These are phyloP conservation scores for Aspergillus felis DNA, from an alignment of 2,329 filamentous ascomycete genomes.

Conservation along the genomic window DNA sequence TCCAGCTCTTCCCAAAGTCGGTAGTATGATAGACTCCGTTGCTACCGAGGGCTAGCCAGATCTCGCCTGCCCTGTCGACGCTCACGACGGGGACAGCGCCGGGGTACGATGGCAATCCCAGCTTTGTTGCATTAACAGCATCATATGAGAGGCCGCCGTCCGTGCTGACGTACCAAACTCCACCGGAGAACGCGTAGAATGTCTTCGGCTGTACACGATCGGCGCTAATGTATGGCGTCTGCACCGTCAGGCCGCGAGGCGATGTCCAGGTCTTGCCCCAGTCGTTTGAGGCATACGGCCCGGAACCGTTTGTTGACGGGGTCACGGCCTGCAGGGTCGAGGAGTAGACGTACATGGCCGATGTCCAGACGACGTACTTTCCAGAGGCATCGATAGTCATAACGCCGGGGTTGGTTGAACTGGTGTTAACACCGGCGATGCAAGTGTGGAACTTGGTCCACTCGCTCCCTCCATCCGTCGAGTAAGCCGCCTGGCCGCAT, in stretches of 20 bases:
- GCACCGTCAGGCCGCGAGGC: slow-evolving; percentile 6
- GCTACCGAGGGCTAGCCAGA: slow-evolving; percentile 11
- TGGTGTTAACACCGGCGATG: slow-evolving; percentile 8
- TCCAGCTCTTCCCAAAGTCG: slow-evolving; percentile 5
- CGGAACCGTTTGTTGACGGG: slow-evolving; percentile 7
- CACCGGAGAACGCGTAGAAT: slow-evolving; percentile 10
- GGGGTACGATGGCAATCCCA: slow-evolving; percentile 5
- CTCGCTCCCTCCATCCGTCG: slow-evolving; percentile 3
- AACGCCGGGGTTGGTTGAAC: slow-evolving; percentile 6
- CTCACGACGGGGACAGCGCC: slow-evolving; percentile 10
- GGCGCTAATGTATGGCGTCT: slow-evolving; percentile 10
- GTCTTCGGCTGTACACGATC: slow-evolving; percentile 12
- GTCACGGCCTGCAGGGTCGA: slow-evolving; percentile 4
- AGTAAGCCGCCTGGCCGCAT: slow-evolving; percentile 12
- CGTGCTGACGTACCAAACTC: slow-evolving; percentile 9
- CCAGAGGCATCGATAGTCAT: slow-evolving; percentile 13
- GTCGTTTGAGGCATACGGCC: slow-evolving; percentile 7
- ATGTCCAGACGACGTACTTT: slow-evolving; percentile 11
- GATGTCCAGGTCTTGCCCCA: slow-evolving; percentile 10
- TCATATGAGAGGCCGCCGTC: slow-evolving; percentile 10
- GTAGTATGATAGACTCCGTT: slow-evolving; percentile 9
- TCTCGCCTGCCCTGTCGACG: slow-evolving; percentile 9
- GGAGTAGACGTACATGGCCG: slow-evolving; percentile 5
- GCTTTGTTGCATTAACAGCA: slow-evolving; percentile 1
- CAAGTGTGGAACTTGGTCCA: slow-evolving; percentile 11